A percentile compares a stretch with the other conserved stretches of the same genome.
Evolutionary conservation across 495 filamentous ascomycete species (phyloP).

Genomic region (Extremus antarcticus): DNA sequence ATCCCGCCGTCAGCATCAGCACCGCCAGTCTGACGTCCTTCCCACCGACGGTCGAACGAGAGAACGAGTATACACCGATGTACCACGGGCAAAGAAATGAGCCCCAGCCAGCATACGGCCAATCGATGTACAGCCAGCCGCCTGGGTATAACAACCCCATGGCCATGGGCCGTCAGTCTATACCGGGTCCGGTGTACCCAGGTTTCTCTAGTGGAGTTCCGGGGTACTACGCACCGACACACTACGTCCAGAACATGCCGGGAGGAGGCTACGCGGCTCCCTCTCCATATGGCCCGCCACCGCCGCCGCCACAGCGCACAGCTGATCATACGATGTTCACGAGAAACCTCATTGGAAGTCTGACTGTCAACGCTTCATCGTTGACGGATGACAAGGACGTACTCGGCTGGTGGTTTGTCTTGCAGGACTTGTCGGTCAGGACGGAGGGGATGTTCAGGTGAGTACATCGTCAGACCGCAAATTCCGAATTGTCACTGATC

Average conservation of each 20-base stretch:
- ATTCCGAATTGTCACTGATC: too few species aligned
- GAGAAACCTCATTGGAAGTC: constrained; percentile 85
- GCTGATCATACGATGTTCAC: constrained; percentile 62
- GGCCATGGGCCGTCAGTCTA: neutral
- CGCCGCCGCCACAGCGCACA: neutral
- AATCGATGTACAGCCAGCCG: constrained; percentile 5
- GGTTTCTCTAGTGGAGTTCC: too few species aligned
- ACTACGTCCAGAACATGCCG: neutral
- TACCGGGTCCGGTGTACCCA: neutral
- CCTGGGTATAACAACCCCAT: neutral
- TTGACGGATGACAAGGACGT: constrained; percentile 72
- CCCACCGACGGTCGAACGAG: constrained; percentile 40
- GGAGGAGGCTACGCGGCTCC: neutral
- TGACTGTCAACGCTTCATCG: constrained; percentile 81
- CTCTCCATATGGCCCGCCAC: neutral
- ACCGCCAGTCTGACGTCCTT: constrained; percentile 71
- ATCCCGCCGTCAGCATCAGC: constrained; percentile 80
- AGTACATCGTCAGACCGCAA: constrained; percentile 22
- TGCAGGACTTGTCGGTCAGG: constrained; percentile 89
- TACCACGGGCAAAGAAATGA: too few species aligned
- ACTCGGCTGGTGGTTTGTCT: constrained; percentile 91
- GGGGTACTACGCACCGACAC: neutral
- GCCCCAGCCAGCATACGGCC: constrained; percentile 11
- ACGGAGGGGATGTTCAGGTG: constrained; percentile 55
- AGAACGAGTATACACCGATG: too few species aligned